Conservation (phyloP, 345 rosid species). For the Acer saccharum region DNA sequence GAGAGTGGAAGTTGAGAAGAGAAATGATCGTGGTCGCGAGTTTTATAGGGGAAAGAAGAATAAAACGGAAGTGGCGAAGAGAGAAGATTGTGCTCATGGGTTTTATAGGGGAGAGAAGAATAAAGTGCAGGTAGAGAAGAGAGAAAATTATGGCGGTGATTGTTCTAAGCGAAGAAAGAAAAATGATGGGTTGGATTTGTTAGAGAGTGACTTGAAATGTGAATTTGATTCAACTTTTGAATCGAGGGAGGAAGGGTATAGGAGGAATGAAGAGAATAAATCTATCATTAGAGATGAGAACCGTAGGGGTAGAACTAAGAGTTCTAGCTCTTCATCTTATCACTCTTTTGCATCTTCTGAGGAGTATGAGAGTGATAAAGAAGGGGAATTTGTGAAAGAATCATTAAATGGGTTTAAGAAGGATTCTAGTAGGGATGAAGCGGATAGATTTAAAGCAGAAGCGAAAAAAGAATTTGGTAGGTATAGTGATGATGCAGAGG, state of each 20-base stretch:
- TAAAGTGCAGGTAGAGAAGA: constrained; percentile 30
- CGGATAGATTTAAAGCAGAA: constrained; percentile 25
- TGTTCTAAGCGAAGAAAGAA: constrained; percentile 29
- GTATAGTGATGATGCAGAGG: constrained; percentile 16
- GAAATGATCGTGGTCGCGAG: constrained; percentile 36
- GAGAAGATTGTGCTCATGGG: constrained; percentile 36
- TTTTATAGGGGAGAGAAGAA: constrained; percentile 33
- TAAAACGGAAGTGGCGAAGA: constrained; percentile 29
- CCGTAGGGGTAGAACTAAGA: constrained; percentile 42
- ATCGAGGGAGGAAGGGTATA: constrained; percentile 29
- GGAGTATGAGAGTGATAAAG: constrained; percentile 56
- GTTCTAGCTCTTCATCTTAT: constrained; percentile 75
- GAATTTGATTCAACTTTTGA: constrained; percentile 27
- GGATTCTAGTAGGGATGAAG: constrained; percentile 25
- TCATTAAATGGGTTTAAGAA: constrained; percentile 27
- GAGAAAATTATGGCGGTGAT: constrained; percentile 29
- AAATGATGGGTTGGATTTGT: constrained; percentile 28
- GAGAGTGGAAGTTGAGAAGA: constrained; percentile 49
- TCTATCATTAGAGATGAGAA: constrained; percentile 30
- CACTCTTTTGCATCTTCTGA: constrained; percentile 67
- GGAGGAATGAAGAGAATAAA: constrained; percentile 39
- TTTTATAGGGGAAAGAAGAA: constrained; percentile 38
- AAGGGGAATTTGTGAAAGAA: constrained; percentile 32
- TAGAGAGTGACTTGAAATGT: constrained; percentile 36
- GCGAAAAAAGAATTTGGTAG: constrained; percentile 25